These are phyloP conservation scores for Neofusicoccum sp. DNA, from an alignment of 2,329 filamentous ascomycete species.

Conservation along the genomic window DNA sequence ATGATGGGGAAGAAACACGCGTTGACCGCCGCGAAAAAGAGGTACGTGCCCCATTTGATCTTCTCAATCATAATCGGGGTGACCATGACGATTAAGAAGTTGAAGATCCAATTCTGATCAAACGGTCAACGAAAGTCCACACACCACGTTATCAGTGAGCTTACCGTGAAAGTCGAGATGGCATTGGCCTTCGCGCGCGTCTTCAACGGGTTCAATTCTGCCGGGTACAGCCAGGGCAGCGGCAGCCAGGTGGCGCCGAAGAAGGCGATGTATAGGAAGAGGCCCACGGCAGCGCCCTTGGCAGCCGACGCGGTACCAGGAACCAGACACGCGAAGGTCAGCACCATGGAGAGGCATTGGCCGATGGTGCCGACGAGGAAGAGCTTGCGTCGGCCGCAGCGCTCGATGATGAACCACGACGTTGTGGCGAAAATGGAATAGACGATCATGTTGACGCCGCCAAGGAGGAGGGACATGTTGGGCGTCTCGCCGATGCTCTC, in stretches of 20 bases:
- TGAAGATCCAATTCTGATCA: slow-evolving; percentile 46
- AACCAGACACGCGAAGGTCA: slow-evolving; percentile 42
- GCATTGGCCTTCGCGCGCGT: slow-evolving; percentile 57
- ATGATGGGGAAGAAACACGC: slow-evolving; percentile 41
- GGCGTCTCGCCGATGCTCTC: slow-evolving; percentile 50
- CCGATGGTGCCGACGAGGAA: slow-evolving; percentile 46
- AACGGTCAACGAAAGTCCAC: no score
- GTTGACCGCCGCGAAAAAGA: slow-evolving; percentile 22
- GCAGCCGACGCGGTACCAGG: slow-evolving; percentile 37
- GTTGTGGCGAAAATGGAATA: slow-evolving; percentile 56
- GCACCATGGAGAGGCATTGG: slow-evolving; percentile 56
- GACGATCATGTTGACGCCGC: slow-evolving; percentile 55
- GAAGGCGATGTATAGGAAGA: slow-evolving; percentile 68
- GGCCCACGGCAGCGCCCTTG: slow-evolving; percentile 55
- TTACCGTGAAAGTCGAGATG: slow-evolving; percentile 47
- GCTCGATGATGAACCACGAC: slow-evolving; percentile 65
- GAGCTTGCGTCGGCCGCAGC: slow-evolving; percentile 50
- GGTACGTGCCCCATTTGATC: slow-evolving; percentile 28
- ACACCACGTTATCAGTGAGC: no score
- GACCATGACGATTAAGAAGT: slow-evolving; percentile 36
- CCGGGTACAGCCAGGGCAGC: slow-evolving; percentile 56
- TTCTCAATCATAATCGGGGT: slow-evolving; percentile 39
- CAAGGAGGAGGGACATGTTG: slow-evolving; percentile 44
- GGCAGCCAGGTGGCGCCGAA: slow-evolving; percentile 66
- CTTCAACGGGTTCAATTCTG: slow-evolving; percentile 55